Evolutionary conservation across 2,329 filamentous ascomycete genomes (phyloP), one percentile per base, ranked within the genome.

Genomic region (Coniochaeta prunicola): DNA sequence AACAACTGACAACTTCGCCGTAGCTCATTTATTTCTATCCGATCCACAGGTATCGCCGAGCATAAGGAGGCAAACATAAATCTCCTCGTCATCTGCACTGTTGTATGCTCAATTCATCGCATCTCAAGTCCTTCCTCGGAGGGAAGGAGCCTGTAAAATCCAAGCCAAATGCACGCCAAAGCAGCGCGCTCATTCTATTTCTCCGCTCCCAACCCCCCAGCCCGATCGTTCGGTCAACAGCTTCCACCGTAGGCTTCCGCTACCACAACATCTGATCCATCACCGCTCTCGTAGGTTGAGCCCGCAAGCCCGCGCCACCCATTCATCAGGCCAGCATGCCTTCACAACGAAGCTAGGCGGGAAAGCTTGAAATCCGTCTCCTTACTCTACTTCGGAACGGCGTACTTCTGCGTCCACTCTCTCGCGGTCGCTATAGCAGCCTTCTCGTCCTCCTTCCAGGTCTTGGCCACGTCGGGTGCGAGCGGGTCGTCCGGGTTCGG

Each of bases 401-500:
- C 92, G 71, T 94, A 91, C 66, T 88, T 87, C 72, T 82, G 81
- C 13, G 94, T 97, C 93, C 94, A 97, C 69, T 96, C 91, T 69
- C 83, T 88, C 17, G 93, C 93, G 8, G 92, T 97, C 64, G 89
- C 86, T 67, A 99, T 97, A 26, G 94, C 94, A 54, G 90, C 91
- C 64, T 87, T 86, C 75, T 97, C 91, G 69, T 99, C 88, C 69
- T 97, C 92, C 79, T 97, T 97, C 94, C 94, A 99, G 70, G 89
- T 88, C 79, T 97, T 96, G 36, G 94, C 94, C 45, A 99, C 94
- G 65, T 99, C 93, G 70, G 96, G 96, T 56, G 94, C 96, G 45
- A 99, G 85, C n/a, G 94, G 96, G 70, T 99, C 94, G 69, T 99
- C 94, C 31, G 96, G 94, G 75, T 99, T 99, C 15, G 94, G 94